These are phyloP conservation scores for Coniochaeta ligniaria DNA, from an alignment of 2,329 filamentous ascomycete genomes.

Conservation along the genomic window DNA sequence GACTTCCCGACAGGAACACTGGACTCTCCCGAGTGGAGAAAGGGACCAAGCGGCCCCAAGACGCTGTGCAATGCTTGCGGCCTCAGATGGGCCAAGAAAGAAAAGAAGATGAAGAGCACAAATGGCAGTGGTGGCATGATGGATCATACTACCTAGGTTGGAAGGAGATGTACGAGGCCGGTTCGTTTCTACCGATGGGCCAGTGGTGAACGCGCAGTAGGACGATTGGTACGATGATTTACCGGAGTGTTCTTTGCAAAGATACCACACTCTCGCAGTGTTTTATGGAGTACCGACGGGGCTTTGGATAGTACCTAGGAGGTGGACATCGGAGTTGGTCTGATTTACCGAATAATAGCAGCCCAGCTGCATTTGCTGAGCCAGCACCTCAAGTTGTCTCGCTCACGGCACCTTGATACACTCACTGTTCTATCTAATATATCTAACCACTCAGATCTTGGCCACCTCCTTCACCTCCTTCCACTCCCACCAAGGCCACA, in stretches of 20 bases:
- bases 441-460: neutral
- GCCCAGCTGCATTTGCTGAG: neutral
- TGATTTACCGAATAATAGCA: neutral
- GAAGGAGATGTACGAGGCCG: neutral
- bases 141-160: neutral
- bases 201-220: neutral
- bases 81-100: conserved; percentile 68
- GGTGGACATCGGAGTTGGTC: neutral
- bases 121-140: conserved; percentile 4
- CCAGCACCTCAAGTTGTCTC: neutral
- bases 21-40: conserved; percentile 93
- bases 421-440: neutral
- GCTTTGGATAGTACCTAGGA: neutral
- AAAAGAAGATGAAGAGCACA: conserved; percentile 57
- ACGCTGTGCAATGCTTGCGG: conserved; percentile 95
- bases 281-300: neutral
- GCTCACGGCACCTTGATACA: neutral
- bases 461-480: conserved; percentile 5
- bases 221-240: neutral
- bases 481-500: conserved; percentile 64
- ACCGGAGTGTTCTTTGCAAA: neutral
- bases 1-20: conserved; percentile 53
- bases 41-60: conserved; percentile 87
- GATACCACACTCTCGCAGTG: neutral
- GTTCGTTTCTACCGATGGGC: neutral